Percentiles rank a stretch among this genome's conserved stretches.
Evolutionary conservation across 768 basidiomycete species (phyloP).

Genomic region (Russula lepida): DNA sequence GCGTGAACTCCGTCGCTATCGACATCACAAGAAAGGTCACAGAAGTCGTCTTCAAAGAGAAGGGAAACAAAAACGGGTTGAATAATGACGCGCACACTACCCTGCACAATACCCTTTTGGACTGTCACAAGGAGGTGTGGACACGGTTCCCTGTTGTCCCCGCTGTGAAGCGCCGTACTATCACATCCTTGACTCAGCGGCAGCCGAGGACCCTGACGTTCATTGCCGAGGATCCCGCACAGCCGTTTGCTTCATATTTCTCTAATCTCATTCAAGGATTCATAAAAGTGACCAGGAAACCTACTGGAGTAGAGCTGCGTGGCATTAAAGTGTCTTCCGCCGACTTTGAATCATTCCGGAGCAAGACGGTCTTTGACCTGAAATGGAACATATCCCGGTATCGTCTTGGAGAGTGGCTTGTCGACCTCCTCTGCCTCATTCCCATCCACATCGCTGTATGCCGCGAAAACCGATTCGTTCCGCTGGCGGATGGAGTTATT

Average conservation of each 20-base stretch:
- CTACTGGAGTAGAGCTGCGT: constrained; percentile 36
- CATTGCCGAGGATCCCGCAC: constrained; percentile 33
- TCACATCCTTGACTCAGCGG: constrained; percentile 22
- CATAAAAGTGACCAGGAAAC: constrained; percentile 43
- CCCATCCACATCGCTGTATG: constrained; percentile 57
- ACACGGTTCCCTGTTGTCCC: constrained; percentile 10
- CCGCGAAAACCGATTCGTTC: constrained; percentile 5
- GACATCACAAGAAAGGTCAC: constrained; percentile 48
- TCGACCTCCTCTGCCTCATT: constrained; percentile 51
- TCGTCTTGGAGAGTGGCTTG: constrained; percentile 52
- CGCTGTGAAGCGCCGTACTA: constrained; percentile 12
- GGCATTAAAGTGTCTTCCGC: constrained; percentile 29
- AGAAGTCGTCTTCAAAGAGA: constrained; percentile 47
- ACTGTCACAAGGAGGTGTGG: constrained; percentile 12
- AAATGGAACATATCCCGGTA: constrained; percentile 30
- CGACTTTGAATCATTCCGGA: constrained; percentile 25
- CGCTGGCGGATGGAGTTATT: constrained; percentile 27
- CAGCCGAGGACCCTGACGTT: constrained; percentile 34
- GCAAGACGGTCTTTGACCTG: background rate
- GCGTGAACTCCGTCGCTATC: constrained; percentile 38
- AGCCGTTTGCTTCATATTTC: constrained; percentile 37
- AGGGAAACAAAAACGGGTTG: constrained; percentile 24
- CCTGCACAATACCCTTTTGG: constrained; percentile 32
- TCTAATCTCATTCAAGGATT: constrained; percentile 37
- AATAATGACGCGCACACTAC: constrained; percentile 20